Base-by-base conservation (phyloP, 192 early-diverging fungal genomes). In the Coemansia sp. region DNA sequence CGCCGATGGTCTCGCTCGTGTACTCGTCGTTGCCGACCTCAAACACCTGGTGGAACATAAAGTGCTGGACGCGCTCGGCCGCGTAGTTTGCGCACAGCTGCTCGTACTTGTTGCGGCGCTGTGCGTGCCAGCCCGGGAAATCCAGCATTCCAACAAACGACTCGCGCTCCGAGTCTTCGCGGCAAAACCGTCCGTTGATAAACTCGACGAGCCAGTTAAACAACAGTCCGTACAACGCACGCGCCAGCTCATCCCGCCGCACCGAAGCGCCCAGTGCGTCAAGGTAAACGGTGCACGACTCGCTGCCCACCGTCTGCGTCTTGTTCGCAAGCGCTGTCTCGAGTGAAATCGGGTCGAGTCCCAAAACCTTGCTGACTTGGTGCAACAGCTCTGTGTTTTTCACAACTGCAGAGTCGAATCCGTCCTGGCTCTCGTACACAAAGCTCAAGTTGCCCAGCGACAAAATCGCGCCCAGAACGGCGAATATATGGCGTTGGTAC, bases 181-280 rank as follows among this genome's bases (percentile, higher is more conserved):
- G 83, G 67, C 89, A 91, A 48, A 97, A 82, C 17, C 88, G 86
- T 18, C 83, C 84, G 83, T 98, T 98, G 75, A 97, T 88, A 53
- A 90, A 89, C 82, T 97, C 95, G 28, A 96, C 90, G 14, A 98
- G 70, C 88, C 93, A 97, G 24, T 83, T 84, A 67, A 98, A 95
- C 11, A 97, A 64, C 14, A 96, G 85, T 46, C 87, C 88, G 72
- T 96, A 98, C n/a, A 98, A 84, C 1, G 90, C 86, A 56, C 84
- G 83, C 1, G 92, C 87, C 2, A 98, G 83, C 18, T 84, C 79
- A 64, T 98, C 92, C 17, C 94, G 87, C 59, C 94, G 92, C 59
- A 84, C 74, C 6, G 73, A 51, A 0, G 96, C 94, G 38, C 86
- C 88, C 11, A 84, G 84, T 4, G 88, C 84, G 58, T 93, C 89